Conservation (phyloP, 148 eudicot species). For the Pouteria glomerata region DNA sequence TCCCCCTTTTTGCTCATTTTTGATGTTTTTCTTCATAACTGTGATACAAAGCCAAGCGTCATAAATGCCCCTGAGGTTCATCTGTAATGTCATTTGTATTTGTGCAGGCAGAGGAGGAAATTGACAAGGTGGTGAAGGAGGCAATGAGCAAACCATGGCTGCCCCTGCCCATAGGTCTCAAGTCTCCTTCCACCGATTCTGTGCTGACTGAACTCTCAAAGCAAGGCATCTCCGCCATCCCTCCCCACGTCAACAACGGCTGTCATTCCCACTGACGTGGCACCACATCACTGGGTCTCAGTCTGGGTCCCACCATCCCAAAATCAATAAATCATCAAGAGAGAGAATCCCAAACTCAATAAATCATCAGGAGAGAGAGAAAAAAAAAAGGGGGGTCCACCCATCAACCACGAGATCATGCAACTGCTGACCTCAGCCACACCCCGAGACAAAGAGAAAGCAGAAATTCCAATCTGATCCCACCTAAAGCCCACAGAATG, state of each 20-base stretch:
- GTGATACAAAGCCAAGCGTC: neutral
- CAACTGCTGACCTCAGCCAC: neutral
- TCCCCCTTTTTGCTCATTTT: too few relatives aligned
- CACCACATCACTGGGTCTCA: neutral
- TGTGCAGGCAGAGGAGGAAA: conserved; percentile 63
- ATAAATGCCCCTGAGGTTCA: neutral
- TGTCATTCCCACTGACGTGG: conserved; percentile 22
- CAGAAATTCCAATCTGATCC: conserved; percentile 1
- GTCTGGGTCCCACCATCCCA: neutral
- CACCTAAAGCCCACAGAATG: neutral
- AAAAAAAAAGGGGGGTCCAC: too few relatives aligned
- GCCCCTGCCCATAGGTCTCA: conserved; percentile 76
- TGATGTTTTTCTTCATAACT: too few relatives aligned
- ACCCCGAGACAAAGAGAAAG: conserved; percentile 3
- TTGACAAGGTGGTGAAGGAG: conserved; percentile 78
- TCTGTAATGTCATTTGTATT: neutral
- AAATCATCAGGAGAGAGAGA: too few relatives aligned
- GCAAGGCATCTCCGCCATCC: conserved; percentile 63
- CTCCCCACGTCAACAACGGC: conserved; percentile 39
- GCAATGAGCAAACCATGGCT: conserved; percentile 90
- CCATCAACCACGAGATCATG: neutral
- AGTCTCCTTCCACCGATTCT: conserved; percentile 70
- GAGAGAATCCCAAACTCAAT: neutral
- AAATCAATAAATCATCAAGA: neutral
- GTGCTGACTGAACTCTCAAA: conserved; percentile 65